Percentiles rank a stretch among this genome's conserved stretches.
phyloP scores from a whole-genome alignment of 768 basidiomycete species.

The Lepiota brunneoincarnata region DNA sequence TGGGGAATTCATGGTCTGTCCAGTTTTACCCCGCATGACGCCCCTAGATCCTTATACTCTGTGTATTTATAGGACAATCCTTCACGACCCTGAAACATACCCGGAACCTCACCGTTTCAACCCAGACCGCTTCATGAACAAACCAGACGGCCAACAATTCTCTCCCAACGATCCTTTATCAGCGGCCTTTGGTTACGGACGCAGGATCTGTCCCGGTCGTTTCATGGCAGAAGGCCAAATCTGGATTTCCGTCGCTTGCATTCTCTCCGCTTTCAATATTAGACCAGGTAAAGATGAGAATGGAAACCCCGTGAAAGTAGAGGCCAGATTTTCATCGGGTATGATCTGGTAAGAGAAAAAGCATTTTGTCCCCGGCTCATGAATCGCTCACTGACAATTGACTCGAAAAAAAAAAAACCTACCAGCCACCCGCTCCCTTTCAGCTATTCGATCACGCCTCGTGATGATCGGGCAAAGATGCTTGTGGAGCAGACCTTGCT shows the following conservation, averaged over 20 bases:
- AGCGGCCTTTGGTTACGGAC: conserved; percentile 40
- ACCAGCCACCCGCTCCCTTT: conserved; percentile 22
- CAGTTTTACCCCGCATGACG: neutral
- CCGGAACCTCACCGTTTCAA: conserved; percentile 46
- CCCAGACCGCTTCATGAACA: conserved; percentile 43
- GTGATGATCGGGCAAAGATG: conserved; percentile 12
- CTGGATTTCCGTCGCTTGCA: conserved; percentile 44
- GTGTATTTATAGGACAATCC: conserved; percentile 38
- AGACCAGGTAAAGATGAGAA: conserved; percentile 30
- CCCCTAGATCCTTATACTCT: neutral
- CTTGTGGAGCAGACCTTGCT: conserved; percentile 15
- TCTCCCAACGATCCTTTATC: conserved; percentile 33
- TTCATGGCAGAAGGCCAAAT: conserved; percentile 42
- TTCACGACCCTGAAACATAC: conserved; percentile 44
- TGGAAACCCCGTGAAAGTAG: conserved; percentile 28
- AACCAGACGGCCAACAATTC: conserved; percentile 23
- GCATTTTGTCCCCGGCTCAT: neutral
- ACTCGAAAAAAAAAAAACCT: neutral
- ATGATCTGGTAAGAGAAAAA: conserved; percentile 36
- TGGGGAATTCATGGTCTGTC: conserved; percentile 40
- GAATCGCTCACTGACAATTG: neutral
- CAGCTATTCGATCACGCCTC: conserved; percentile 21
- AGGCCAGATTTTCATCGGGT: conserved; percentile 37
- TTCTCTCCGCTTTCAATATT: conserved; percentile 41
- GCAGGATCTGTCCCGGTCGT: conserved; percentile 47